These are phyloP conservation scores for Monilinia fructicola DNA, from an alignment of 2,329 filamentous ascomycete species.

Conservation along the genomic window DNA sequence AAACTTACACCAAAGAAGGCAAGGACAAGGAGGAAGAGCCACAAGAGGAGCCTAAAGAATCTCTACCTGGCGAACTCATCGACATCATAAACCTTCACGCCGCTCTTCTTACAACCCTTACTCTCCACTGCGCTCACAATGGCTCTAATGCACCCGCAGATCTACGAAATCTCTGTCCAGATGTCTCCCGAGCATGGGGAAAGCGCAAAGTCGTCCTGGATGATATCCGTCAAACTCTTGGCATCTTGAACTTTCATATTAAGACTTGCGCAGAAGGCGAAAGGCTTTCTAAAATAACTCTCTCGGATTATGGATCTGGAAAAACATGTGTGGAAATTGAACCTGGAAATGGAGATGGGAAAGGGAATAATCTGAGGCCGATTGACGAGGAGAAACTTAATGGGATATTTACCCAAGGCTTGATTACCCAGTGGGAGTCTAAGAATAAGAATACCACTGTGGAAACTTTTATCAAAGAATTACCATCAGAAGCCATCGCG, in stretches of 20 bases:
- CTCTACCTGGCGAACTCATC: conserved; percentile 52
- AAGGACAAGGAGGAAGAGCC: not conserved
- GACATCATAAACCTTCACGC: conserved; percentile 64
- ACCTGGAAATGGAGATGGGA: conserved; percentile 17
- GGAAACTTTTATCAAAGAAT: conserved; percentile 51
- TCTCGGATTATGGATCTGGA: conserved; percentile 54
- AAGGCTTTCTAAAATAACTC: conserved; percentile 40
- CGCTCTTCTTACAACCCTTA: conserved; percentile 66
- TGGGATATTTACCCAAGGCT: conserved; percentile 53
- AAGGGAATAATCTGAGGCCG: conserved; percentile 41
- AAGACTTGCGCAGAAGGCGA: conserved; percentile 43
- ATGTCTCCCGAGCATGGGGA: conserved; percentile 68
- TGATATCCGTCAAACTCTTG: conserved; percentile 66
- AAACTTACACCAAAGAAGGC: conserved; percentile 9
- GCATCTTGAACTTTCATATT: conserved; percentile 50
- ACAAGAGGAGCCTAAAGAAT: conserved; percentile 8
- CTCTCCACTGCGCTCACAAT: conserved; percentile 69
- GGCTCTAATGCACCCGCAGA: conserved; percentile 63
- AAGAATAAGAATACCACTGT: conserved; percentile 20
- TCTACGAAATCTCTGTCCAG: conserved; percentile 58
- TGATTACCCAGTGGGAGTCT: conserved; percentile 48
- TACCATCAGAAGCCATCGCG: conserved; percentile 57
- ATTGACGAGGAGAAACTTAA: conserved; percentile 55
- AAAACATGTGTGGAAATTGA: conserved; percentile 59
- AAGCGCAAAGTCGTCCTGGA: conserved; percentile 65